Percentiles rank a stretch among this genome's conserved stretches.
These are phyloP conservation scores for Citropsis articulata DNA, from an alignment of 345 rosid genomes.

Conservation along the genomic window DNA sequence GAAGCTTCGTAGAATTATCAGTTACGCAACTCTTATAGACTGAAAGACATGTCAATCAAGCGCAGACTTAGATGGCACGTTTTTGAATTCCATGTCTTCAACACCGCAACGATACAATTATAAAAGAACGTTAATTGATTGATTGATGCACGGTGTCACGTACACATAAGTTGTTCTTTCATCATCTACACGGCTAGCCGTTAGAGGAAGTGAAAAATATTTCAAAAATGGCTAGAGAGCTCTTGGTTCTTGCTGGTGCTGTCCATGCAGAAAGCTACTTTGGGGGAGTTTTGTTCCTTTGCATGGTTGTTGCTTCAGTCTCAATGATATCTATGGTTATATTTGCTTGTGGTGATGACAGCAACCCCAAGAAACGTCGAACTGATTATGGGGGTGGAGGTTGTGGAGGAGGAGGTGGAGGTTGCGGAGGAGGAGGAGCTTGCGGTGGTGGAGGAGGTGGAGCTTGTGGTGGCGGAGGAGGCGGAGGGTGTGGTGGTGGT, in stretches of 20 bases:
- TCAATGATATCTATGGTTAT: slow-evolving; percentile 20
- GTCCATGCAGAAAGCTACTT: neutral
- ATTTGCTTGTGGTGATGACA: slow-evolving; percentile 21
- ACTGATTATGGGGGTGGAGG: neutral
- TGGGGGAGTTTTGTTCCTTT: slow-evolving; percentile 9
- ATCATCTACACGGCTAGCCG: neutral
- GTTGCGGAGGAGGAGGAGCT: neutral
- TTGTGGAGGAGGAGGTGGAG: neutral
- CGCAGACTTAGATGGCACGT: no score
- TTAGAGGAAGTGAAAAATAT: neutral
- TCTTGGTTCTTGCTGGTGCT: neutral
- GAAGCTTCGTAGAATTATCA: neutral
- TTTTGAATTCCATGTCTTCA: neutral
- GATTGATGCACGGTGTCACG: neutral
- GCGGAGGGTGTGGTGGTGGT: neutral
- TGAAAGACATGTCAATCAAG: neutral
- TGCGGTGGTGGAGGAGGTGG: neutral
- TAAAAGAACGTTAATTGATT: neutral
- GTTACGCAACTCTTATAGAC: neutral
- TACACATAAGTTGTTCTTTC: no score
- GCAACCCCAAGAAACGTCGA: neutral
- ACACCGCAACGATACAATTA: neutral
- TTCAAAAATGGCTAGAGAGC: neutral
- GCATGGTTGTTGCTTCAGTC: slow-evolving; percentile 14
- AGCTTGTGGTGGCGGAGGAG: neutral